A percentile compares a stretch with the other conserved stretches of the same genome.
Evolutionary conservation across 148 eudicot genomes (phyloP).

Genomic region (Heliosperma pusillum): DNA sequence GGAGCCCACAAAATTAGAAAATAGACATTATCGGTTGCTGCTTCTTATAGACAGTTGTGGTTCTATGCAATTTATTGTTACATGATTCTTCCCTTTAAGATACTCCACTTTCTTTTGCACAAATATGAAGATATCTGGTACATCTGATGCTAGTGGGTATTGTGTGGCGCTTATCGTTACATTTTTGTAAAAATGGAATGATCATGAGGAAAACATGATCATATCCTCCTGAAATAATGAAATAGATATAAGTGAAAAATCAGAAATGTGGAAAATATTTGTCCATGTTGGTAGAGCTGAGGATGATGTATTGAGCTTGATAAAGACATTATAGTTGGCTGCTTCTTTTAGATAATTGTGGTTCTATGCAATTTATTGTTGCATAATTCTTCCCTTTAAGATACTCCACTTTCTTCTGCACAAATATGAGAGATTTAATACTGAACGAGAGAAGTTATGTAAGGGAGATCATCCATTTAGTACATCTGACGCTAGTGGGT

Average conservation of each 20-base stretch:
- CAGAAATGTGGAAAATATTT: too few relatives aligned
- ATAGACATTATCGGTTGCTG: slow-evolving; percentile 1
- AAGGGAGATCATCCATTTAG: background rate
- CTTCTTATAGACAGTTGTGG: background rate
- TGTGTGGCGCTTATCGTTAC: background rate
- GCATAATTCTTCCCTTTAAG: background rate
- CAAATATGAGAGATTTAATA: background rate
- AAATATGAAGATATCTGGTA: background rate
- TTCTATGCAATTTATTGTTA: background rate
- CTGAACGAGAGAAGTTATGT: background rate
- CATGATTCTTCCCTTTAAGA: background rate
- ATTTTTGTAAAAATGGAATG: too few relatives aligned
- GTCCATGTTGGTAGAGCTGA: too few relatives aligned
- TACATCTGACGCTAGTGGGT: background rate
- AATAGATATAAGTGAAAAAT: too few relatives aligned
- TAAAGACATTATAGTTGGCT: slow-evolving; percentile 7
- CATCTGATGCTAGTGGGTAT: background rate
- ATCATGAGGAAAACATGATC: too few relatives aligned
- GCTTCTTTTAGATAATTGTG: background rate
- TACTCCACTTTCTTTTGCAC: background rate
- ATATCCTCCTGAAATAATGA: too few relatives aligned
- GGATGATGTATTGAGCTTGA: slow-evolving; percentile 2
- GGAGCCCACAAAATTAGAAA: background rate
- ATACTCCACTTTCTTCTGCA: background rate
- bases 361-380: background rate